Conservation (phyloP, 352 stramenopile genomes). For the Globisporangium yorkense region DNA sequence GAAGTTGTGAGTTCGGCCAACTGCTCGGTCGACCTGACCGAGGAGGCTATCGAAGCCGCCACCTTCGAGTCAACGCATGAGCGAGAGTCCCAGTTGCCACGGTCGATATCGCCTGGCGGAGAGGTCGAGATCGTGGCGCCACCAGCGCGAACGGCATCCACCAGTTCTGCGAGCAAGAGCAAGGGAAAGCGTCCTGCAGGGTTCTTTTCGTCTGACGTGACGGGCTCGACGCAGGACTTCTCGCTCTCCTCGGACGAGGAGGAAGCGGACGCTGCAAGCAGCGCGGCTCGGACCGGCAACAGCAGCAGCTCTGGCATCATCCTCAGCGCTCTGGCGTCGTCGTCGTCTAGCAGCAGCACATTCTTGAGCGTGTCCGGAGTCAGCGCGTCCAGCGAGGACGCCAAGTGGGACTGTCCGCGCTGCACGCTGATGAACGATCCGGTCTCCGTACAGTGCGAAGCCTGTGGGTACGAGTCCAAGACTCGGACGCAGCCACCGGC, state of each 20-base stretch:
- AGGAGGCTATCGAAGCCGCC: conserved; percentile 8
- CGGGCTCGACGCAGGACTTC: conserved; percentile 29
- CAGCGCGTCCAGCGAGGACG: conserved; percentile 11
- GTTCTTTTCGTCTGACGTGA: conserved; percentile 38
- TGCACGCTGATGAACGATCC: conserved; percentile 78
- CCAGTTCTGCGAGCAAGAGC: conserved; percentile 20
- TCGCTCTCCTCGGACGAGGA: conserved; percentile 24
- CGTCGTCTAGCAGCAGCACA: neutral
- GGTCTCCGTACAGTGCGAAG: conserved; percentile 45
- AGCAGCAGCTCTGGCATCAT: conserved; percentile 2
- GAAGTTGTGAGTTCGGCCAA: conserved; percentile 18
- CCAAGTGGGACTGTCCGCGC: conserved; percentile 63
- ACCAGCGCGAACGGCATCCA: conserved; percentile 5
- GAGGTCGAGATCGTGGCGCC: conserved; percentile 13
- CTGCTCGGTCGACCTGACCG: conserved; percentile 9
- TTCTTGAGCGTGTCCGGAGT: neutral
- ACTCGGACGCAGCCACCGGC: conserved; percentile 15
- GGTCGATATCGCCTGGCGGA: neutral
- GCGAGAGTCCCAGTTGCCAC: neutral
- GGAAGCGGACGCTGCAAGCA: conserved; percentile 2
- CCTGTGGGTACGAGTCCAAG: conserved; percentile 52
- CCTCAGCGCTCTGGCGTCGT: neutral
- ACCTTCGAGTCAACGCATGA: neutral
- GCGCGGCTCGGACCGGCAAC: conserved; percentile 1
- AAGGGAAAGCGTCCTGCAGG: conserved; percentile 26